Percentiles rank a stretch among this genome's conserved stretches.
Evolutionary conservation across 306 rosid species (phyloP).

Genomic region (Inga oerstediana): DNA sequence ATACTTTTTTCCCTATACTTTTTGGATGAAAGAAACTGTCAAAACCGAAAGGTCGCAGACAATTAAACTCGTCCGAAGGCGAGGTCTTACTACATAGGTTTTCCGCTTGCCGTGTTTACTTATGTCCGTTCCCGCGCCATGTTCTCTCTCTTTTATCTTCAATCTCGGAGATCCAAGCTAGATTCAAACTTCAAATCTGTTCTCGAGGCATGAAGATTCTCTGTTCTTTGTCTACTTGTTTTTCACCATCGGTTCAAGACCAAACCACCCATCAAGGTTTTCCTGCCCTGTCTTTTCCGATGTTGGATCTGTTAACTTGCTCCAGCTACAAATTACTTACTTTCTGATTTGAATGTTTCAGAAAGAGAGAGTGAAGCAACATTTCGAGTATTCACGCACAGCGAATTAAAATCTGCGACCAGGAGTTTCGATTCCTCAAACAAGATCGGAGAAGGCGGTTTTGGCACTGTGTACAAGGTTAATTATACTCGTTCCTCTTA

Average conservation of each 20-base stretch:
- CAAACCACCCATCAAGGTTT: slow-evolving; percentile 35
- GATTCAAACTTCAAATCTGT: background rate
- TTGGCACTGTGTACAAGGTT: slow-evolving; percentile 75
- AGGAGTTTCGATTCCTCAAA: slow-evolving; percentile 48
- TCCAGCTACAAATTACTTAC: background rate
- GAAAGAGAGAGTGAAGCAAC: slow-evolving; percentile 47
- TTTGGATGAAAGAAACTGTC: slow-evolving; percentile 11
- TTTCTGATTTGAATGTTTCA: slow-evolving; percentile 14
- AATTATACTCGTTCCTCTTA: background rate
- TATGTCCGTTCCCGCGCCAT: background rate
- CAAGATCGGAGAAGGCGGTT: slow-evolving; percentile 87
- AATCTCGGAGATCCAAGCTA: background rate
- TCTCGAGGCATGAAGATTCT: slow-evolving; percentile 24
- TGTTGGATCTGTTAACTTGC: slow-evolving; percentile 9
- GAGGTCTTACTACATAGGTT: background rate
- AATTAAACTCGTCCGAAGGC: background rate
- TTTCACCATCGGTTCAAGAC: slow-evolving; percentile 23
- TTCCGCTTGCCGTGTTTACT: slow-evolving; percentile 4
- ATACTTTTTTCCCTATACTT: too few species aligned
- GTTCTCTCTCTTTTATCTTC: slow-evolving; percentile 10
- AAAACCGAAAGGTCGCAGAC: background rate
- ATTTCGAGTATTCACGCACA: slow-evolving; percentile 63
- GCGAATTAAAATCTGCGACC: slow-evolving; percentile 76
- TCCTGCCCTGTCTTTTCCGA: background rate
- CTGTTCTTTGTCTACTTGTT: slow-evolving; percentile 5